Percentiles rank a stretch among this genome's conserved stretches.
Conservation (phyloP, 495 filamentous ascomycete genomes). For the Physcia stellaris region DNA sequence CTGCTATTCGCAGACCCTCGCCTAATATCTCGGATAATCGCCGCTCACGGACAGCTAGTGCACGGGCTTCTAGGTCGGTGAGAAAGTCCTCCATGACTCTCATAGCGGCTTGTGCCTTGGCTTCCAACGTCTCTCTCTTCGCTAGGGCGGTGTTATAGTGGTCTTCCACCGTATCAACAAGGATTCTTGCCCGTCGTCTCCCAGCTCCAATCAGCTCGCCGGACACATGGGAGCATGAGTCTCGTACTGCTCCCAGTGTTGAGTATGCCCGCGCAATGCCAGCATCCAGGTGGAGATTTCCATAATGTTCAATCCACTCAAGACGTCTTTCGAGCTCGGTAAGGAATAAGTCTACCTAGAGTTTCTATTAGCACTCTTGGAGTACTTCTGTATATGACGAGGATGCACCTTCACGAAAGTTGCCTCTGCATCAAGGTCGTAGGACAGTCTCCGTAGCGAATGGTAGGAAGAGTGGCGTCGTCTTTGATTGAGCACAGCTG, state of each 20-base stretch:
- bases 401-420: slow-evolving; percentile 46
- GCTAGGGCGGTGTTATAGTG: slow-evolving; percentile 80
- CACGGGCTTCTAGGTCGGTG: slow-evolving; percentile 67
- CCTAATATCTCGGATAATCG: slow-evolving; percentile 47
- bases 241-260: slow-evolving; percentile 74
- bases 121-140: slow-evolving; percentile 74
- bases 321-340: slow-evolving; percentile 74
- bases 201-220: slow-evolving; percentile 83
- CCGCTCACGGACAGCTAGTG: slow-evolving; percentile 54
- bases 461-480: slow-evolving; percentile 54
- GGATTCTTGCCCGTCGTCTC: slow-evolving; percentile 64
- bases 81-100: slow-evolving; percentile 74
- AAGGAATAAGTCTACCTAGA: slow-evolving; percentile 77
- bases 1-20: slow-evolving; percentile 56
- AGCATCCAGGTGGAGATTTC: slow-evolving; percentile 68
- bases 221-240: slow-evolving; percentile 80
- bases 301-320: slow-evolving; percentile 80
- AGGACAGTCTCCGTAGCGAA: slow-evolving; percentile 42
- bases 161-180: slow-evolving; percentile 88
- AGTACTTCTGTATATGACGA: neutral
- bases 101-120: slow-evolving; percentile 79
- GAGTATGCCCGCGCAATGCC: slow-evolving; percentile 69
- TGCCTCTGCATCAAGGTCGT: slow-evolving; percentile 54
- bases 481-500: slow-evolving; percentile 13
- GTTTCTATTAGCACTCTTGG: neutral